phyloP scores from a whole-genome alignment of 2,329 filamentous ascomycete genomes.

The Penicillium sp. region DNA sequence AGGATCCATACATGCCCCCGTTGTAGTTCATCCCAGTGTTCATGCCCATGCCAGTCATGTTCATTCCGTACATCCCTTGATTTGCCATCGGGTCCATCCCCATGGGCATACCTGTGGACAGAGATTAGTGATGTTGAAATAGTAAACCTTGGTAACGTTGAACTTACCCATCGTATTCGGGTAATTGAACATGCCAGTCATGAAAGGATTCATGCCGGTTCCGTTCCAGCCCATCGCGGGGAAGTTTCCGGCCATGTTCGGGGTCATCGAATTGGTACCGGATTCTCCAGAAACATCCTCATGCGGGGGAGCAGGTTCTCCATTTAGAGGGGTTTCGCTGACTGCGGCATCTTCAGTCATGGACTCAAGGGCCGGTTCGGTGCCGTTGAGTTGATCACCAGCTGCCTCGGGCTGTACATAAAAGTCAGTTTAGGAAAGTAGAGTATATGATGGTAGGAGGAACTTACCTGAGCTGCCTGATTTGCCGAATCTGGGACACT shows the following conservation, averaged over 20 bases:
- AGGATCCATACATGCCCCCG: constrained; percentile 61
- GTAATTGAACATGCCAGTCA: constrained; percentile 55
- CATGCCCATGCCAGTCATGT: constrained; percentile 85
- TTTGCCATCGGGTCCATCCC: constrained; percentile 65
- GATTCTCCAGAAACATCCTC: constrained; percentile 3
- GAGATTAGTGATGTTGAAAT: constrained; percentile 22
- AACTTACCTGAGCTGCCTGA: constrained; percentile 19
- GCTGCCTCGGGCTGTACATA: constrained; percentile 13
- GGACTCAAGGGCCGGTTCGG: constrained; percentile 11
- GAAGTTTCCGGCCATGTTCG: constrained; percentile 52
- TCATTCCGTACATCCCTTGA: constrained; percentile 60
- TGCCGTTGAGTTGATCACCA: constrained; percentile 8
- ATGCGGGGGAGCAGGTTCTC: neutral
- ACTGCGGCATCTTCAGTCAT: constrained; percentile 11
- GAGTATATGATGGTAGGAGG: neutral
- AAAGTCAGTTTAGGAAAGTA: neutral
- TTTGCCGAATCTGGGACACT: constrained; percentile 6
- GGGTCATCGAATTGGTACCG: constrained; percentile 33
- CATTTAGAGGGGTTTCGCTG: neutral
- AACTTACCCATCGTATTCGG: constrained; percentile 86
- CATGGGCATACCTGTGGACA: constrained; percentile 69
- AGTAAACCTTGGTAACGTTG: neutral
- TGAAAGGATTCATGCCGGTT: constrained; percentile 64
- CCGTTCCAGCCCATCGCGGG: constrained; percentile 61
- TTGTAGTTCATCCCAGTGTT: constrained; percentile 67